A percentile compares a stretch with the other conserved stretches of the same genome.
Conservation (phyloP, 176 grass and related monocot species). For the Aegilops speltoides region DNA sequence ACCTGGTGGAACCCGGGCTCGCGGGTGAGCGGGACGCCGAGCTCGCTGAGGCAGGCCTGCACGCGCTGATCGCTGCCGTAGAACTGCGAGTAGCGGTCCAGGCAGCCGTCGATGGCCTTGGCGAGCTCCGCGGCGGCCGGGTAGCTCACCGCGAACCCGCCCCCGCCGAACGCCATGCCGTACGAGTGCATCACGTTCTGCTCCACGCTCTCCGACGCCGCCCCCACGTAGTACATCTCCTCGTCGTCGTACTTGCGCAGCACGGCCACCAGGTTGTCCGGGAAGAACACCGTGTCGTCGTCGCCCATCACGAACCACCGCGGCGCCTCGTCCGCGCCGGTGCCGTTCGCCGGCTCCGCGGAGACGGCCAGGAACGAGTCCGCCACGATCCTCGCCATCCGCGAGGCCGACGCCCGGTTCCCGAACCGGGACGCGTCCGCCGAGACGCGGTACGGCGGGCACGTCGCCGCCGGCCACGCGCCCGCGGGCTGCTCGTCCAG, state of each 20-base stretch:
- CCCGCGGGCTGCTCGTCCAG: conserved; percentile 59
- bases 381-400: conserved; percentile 79
- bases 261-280: conserved; percentile 72
- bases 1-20: conserved; percentile 99
- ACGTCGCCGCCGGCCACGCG: conserved; percentile 47
- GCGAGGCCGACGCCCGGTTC: conserved; percentile 60
- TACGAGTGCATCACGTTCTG: conserved; percentile 88
- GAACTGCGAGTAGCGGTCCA: conserved; percentile 59
- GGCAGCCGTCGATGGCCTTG: conserved; percentile 64
- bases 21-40: conserved; percentile 83
- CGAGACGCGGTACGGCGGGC: conserved; percentile 77
- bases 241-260: conserved; percentile 90
- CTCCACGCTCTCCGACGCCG: conserved; percentile 95
- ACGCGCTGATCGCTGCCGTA: conserved; percentile 96
- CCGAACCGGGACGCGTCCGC: conserved; percentile 74
- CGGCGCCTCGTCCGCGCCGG: not conserved
- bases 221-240: conserved; percentile 93
- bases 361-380: conserved; percentile 55
- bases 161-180: conserved; percentile 92
- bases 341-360: conserved; percentile 28
- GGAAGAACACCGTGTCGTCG: conserved; percentile 98
- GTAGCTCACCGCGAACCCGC: conserved; percentile 86
- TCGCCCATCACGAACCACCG: conserved; percentile 98
- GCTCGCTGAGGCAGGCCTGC: conserved; percentile 76
- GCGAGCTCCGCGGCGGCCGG: conserved; percentile 70